Base-by-base conservation (phyloP, 106 monocot species). In the Dendrobium catenatum region DNA sequence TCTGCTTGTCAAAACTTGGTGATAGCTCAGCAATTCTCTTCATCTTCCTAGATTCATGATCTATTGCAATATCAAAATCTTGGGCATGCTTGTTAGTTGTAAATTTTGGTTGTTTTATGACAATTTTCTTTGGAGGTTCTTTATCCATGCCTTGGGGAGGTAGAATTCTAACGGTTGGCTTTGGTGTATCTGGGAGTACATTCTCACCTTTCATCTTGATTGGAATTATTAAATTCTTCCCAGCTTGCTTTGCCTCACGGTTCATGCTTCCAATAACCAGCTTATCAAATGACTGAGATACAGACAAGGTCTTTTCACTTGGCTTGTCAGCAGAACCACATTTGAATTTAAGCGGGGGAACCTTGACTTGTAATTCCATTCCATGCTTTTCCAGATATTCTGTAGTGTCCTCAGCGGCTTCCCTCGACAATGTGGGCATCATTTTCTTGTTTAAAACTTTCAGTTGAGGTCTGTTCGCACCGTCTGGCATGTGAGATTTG, bases 21-120 rank as follows among this genome's bases (percentile, higher is more conserved):
- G 76, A 82, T 66, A 99, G 59, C 31, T 99, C 98, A 73, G 87
- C 81, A 82, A 99, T 95, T 86, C 88, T 94, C 77, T 90, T 98
- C 40, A 79, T 91, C 83, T 95, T 95, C 80, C 86, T 89, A 59
- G 76, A 86, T 18, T 86, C 91, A 67, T 77, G 70, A 80, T 82
- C 90, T 54, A 76, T 73, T 40, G 89, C 89, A 82, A 31, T 29
- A 9, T 89, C 92, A 81, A 19, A 31, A 10, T 75, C 81, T 76
- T 59, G 68, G 1, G 43, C 43, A 48, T 58, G 80, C 20, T 67
- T 58, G 76, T 77, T 80, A 58, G 66, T 76, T 9, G 33, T 22
- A 73, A 86, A 70, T 77, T 85, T 92, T 66, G 95, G 87, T 80
- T 95, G 94, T 75, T 95, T 99, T 56, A 99, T 87, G 59, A 91